Evolutionary conservation across 2,329 filamentous ascomycete species (phyloP).

Genomic region (Xylariomycetidae sp.): DNA sequence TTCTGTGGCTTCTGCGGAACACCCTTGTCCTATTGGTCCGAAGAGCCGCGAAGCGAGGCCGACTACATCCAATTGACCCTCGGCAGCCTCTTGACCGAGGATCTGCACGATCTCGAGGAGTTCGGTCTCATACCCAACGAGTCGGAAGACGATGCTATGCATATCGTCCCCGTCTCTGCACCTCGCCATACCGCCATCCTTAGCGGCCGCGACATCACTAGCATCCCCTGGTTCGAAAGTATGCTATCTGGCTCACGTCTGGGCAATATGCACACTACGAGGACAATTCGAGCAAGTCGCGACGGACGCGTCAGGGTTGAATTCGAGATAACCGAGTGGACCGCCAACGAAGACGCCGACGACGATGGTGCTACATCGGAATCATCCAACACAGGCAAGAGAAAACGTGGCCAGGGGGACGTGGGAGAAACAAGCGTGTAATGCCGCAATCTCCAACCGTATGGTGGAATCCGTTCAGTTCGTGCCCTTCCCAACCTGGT

Average conservation of each 20-base stretch:
- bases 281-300: constrained; percentile 47
- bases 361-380: constrained; percentile 31
- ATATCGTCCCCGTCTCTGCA: constrained; percentile 20
- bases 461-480: constrained; percentile 3
- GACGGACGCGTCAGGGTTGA: constrained; percentile 66
- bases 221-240: constrained; percentile 81
- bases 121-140: constrained; percentile 63
- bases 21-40: constrained; percentile 77
- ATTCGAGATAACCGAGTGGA: constrained; percentile 81
- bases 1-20: constrained; percentile 95
- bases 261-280: constrained; percentile 61
- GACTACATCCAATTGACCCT: constrained; percentile 77
- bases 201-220: constrained; percentile 57
- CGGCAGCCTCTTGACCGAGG: constrained; percentile 68
- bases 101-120: constrained; percentile 69
- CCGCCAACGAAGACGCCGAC: constrained; percentile 36
- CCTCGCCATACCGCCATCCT: constrained; percentile 27
- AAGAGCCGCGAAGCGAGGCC: constrained; percentile 64
- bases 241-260: constrained; percentile 73
- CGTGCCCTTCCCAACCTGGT: too few relatives aligned
- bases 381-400: constrained; percentile 40
- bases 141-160: constrained; percentile 21
- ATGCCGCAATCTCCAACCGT: too few relatives aligned
- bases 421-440: constrained; percentile 9
- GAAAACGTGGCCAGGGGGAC: constrained; percentile 45